Conservation (phyloP, 2,329 filamentous ascomycete genomes). For the Cercospora sp. region DNA sequence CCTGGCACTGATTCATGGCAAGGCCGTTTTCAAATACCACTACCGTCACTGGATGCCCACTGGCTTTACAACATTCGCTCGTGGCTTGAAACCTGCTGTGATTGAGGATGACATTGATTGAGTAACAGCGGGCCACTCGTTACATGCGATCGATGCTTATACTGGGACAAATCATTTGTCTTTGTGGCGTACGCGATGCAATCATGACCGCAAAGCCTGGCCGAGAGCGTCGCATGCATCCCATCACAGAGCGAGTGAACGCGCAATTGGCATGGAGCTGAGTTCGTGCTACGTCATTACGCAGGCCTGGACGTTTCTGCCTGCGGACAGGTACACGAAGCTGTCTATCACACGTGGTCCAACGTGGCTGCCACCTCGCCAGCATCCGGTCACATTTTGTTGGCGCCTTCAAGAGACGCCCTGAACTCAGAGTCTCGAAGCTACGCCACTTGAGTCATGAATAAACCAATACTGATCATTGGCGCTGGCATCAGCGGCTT, state of each 20-base stretch:
- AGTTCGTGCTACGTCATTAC: conserved; percentile 3
- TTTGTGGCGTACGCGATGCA: not conserved
- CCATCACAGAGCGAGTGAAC: not conserved
- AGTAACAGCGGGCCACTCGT: not conserved
- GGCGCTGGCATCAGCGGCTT: conserved; percentile 28
- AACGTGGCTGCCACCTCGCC: not conserved
- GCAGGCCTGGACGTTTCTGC: conserved; percentile 1
- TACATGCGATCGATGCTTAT: not conserved
- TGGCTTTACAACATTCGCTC: conserved; percentile 14
- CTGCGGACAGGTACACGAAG: not conserved
- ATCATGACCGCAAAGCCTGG: not conserved
- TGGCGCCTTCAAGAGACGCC: not conserved
- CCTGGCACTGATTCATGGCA: conserved; percentile 78
- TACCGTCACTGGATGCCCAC: conserved; percentile 16
- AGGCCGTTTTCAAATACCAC: conserved; percentile 59
- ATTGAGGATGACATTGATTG: conserved; percentile 22
- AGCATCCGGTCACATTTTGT: too few relatives aligned
- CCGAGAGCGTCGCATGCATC: not conserved
- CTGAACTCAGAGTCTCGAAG: not conserved
- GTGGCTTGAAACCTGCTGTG: conserved; percentile 21
- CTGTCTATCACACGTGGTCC: not conserved
- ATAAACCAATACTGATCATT: conserved; percentile 25
- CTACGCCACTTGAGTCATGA: not conserved
- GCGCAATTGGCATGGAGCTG: not conserved
- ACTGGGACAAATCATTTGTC: not conserved